A percentile compares a stretch with the other conserved stretches of the same genome.
Conservation (phyloP, 2,329 filamentous ascomycete species). For the Epichloe uncinata region DNA sequence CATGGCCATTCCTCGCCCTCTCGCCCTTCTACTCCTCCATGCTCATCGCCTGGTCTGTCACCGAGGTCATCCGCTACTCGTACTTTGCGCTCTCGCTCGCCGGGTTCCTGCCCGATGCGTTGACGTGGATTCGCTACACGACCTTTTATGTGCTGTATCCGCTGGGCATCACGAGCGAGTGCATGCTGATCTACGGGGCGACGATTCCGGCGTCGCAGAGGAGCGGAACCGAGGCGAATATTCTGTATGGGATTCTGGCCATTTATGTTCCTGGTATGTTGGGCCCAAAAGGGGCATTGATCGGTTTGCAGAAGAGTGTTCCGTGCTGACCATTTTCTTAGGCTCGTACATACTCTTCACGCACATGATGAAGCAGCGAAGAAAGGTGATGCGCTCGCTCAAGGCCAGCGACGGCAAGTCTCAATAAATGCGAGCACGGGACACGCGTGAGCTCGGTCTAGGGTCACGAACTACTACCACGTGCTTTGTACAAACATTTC, state of each 20-base stretch:
- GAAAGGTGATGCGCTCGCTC: slow-evolving; percentile 59
- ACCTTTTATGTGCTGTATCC: slow-evolving; percentile 91
- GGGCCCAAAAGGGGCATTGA: no score
- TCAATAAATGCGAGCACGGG: slow-evolving; percentile 14
- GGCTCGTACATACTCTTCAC: slow-evolving; percentile 77
- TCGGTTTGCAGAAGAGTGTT: no score
- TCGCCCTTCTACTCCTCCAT: slow-evolving; percentile 58
- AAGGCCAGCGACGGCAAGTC: slow-evolving; percentile 33
- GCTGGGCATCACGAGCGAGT: slow-evolving; percentile 80
- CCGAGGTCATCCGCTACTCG: slow-evolving; percentile 85
- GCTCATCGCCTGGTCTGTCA: slow-evolving; percentile 78
- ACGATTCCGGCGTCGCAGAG: slow-evolving; percentile 39
- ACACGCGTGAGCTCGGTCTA: no score
- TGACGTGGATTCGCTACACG: slow-evolving; percentile 81
- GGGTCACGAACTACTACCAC: background rate
- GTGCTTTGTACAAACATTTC: background rate
- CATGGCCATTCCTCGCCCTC: slow-evolving; percentile 53
- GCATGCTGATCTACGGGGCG: slow-evolving; percentile 61
- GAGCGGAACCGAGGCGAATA: slow-evolving; percentile 38
- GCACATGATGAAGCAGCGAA: slow-evolving; percentile 87
- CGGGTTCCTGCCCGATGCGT: slow-evolving; percentile 44
- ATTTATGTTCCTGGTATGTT: slow-evolving; percentile 72
- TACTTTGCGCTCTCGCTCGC: slow-evolving; percentile 72
- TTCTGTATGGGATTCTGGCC: slow-evolving; percentile 51
- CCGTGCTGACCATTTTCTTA: slow-evolving; percentile 6